Evolutionary conservation across 2,329 filamentous ascomycete species (phyloP).

Genomic region (Pseudofabraea citricarpa): DNA sequence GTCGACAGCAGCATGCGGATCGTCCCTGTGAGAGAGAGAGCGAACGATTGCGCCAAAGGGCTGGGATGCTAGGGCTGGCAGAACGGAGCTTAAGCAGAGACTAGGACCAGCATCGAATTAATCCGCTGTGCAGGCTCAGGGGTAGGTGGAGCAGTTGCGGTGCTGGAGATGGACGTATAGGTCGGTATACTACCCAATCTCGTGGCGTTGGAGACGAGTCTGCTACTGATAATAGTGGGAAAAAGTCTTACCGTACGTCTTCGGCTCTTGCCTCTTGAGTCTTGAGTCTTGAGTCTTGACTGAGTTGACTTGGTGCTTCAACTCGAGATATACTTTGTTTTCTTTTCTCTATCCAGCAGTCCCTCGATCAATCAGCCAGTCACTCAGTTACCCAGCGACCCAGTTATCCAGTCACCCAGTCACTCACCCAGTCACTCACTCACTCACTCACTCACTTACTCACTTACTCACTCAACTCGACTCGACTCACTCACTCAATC

Average conservation of each 20-base stretch:
- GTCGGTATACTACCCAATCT: conserved; percentile 18
- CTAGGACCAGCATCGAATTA: conserved; percentile 24
- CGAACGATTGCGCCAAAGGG: conserved; percentile 19
- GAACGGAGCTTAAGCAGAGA: conserved; percentile 16
- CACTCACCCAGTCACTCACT: neutral
- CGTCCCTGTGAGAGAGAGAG: neutral
- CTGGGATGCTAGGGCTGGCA: conserved; percentile 22
- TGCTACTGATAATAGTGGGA: conserved; percentile 15
- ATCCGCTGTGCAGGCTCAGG: conserved; percentile 18
- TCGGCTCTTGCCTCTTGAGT: conserved; percentile 13
- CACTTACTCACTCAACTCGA: neutral
- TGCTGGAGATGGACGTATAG: neutral
- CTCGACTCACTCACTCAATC: no score
- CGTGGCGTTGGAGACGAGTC: conserved; percentile 24
- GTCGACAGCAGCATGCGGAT: neutral
- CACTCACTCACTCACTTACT: neutral
- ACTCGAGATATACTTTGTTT: neutral
- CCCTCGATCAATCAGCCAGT: neutral
- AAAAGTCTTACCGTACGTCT: conserved; percentile 15
- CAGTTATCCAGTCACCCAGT: neutral
- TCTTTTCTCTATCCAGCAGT: neutral
- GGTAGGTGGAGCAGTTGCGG: neutral
- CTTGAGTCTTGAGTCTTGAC: conserved; percentile 2
- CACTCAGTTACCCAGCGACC: neutral
- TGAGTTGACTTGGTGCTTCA: conserved; percentile 1